Evolutionary conservation across 2,329 filamentous ascomycete species (phyloP).

Genomic region (Rhynchosporium secalis): DNA sequence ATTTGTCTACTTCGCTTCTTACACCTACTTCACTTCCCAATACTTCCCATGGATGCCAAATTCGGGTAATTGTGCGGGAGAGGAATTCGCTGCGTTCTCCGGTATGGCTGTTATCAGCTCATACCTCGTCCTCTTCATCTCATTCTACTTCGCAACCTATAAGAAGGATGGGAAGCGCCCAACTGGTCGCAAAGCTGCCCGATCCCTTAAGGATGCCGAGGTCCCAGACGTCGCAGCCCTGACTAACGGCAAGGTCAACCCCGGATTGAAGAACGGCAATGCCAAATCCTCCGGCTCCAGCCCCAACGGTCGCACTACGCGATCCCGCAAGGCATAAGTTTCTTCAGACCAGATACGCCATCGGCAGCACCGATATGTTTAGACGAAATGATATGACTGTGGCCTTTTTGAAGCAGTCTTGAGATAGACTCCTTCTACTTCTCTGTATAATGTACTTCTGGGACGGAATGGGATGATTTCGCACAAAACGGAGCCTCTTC

Average conservation of each 20-base stretch:
- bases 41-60: conserved; percentile 88
- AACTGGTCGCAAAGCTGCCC: conserved; percentile 74
- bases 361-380: conserved; percentile 19
- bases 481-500: conserved; percentile 1
- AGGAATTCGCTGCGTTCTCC: conserved; percentile 93
- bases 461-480: conserved; percentile 18
- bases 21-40: conserved; percentile 92
- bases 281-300: conserved; percentile 44
- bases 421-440: conserved; percentile 28
- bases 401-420: conserved; percentile 24
- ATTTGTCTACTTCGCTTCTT: conserved; percentile 99
- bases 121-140: conserved; percentile 97
- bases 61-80: conserved; percentile 82
- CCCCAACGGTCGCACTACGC: conserved; percentile 35
- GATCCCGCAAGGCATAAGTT: conserved; percentile 41
- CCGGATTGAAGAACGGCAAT: conserved; percentile 43
- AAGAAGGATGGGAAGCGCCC: conserved; percentile 79
- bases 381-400: conserved; percentile 19
- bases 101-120: conserved; percentile 91
- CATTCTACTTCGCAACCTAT: conserved; percentile 97
- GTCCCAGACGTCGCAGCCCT: conserved; percentile 39
- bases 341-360: conserved; percentile 13
- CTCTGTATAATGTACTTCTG: conserved; percentile 34
- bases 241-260: conserved; percentile 35
- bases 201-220: conserved; percentile 47